These are phyloP conservation scores for Myriosclerotinia duriaeana DNA, from an alignment of 2,329 filamentous ascomycete genomes.

Conservation along the genomic window DNA sequence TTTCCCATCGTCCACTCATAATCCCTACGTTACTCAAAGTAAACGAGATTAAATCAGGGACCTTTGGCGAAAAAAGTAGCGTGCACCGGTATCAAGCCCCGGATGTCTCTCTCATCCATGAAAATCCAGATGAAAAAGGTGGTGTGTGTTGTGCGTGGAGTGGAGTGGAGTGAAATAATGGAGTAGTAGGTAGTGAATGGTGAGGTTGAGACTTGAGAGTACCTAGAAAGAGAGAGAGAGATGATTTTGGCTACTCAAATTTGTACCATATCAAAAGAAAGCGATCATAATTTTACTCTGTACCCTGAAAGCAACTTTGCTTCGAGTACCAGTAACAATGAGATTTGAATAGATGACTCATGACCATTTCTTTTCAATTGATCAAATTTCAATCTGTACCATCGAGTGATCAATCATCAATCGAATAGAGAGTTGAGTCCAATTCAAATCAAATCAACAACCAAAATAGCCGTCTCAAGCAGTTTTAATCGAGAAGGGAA, in stretches of 20 bases:
- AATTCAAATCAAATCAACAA: slow-evolving; percentile 2
- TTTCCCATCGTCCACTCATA: slow-evolving; percentile 1
- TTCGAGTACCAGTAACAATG: background rate
- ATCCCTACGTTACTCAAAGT: slow-evolving; percentile 9
- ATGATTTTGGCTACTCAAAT: background rate
- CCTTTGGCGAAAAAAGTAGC: slow-evolving; percentile 3
- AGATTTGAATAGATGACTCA: background rate
- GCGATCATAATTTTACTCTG: slow-evolving; percentile 1
- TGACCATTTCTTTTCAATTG: background rate
- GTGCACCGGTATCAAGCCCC: slow-evolving; percentile 14
- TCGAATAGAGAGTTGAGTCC: too few relatives aligned
- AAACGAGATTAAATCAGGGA: slow-evolving; percentile 13
- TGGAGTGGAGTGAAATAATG: too few relatives aligned
- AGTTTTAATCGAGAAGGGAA: slow-evolving; percentile 20
- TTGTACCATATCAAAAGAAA: background rate
- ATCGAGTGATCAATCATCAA: too few relatives aligned
- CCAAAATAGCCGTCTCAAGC: too few relatives aligned
- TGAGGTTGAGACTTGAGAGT: background rate
- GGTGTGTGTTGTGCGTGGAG: slow-evolving; percentile 8
- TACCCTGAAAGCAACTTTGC: slow-evolving; percentile 6
- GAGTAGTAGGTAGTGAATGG: too few relatives aligned
- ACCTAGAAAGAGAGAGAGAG: background rate
- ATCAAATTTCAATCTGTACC: background rate
- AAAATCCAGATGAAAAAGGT: too few relatives aligned
- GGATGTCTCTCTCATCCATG: slow-evolving; percentile 6